These are phyloP conservation scores for Gaertneriomyces semiglobifer DNA, from an alignment of 192 early-diverging fungal species.

Conservation along the genomic window DNA sequence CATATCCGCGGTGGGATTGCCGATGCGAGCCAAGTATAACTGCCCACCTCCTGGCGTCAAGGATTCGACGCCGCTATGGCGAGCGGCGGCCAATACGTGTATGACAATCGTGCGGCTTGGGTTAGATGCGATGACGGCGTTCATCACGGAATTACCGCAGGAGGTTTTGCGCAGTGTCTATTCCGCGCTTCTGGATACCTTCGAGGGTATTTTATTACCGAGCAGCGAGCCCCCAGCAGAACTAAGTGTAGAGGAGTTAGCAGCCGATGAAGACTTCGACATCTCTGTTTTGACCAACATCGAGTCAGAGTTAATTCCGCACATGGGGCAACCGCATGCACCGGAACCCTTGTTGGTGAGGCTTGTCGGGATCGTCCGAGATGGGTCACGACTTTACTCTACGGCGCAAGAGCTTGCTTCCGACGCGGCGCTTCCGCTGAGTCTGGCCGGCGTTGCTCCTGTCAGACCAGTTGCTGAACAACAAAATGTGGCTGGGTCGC, in stretches of 20 bases:
- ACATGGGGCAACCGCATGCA: constrained; percentile 65
- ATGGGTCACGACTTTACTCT: constrained; percentile 48
- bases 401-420: constrained; percentile 20
- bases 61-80: constrained; percentile 72
- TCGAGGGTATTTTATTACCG: constrained; percentile 59
- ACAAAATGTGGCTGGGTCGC: too few relatives aligned
- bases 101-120: constrained; percentile 51
- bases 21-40: constrained; percentile 71
- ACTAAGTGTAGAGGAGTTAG: constrained; percentile 58
- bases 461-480: too few relatives aligned
- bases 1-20: constrained; percentile 56
- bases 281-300: constrained; percentile 62
- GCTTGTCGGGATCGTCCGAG: constrained; percentile 55
- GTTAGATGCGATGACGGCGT: constrained; percentile 35
- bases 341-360: constrained; percentile 52
- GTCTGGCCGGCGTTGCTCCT: too few relatives aligned
- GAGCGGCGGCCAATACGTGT: constrained; percentile 58
- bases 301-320: constrained; percentile 62
- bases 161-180: constrained; percentile 53
- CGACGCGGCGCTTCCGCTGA: too few relatives aligned
- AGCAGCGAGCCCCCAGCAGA: constrained; percentile 50
- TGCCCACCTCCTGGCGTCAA: constrained; percentile 70
- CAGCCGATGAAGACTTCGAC: constrained; percentile 71
- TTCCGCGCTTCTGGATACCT: constrained; percentile 53
- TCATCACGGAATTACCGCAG: constrained; percentile 46